A percentile compares a stretch with the other conserved stretches of the same genome.
These are phyloP conservation scores for Silene conica DNA, from an alignment of 148 eudicot species.

Conservation along the genomic window DNA sequence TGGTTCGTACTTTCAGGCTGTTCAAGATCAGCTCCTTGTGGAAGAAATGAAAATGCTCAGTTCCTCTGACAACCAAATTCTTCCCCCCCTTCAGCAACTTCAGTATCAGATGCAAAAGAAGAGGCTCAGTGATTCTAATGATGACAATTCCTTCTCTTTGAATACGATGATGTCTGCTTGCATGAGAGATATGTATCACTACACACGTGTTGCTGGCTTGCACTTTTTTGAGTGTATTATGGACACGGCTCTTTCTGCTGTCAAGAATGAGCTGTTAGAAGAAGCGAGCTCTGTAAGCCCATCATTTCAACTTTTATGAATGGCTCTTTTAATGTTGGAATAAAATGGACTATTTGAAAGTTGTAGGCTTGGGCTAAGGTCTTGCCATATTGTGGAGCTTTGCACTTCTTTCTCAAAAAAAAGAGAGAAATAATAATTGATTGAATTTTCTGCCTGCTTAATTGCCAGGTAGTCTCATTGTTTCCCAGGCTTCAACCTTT, in stretches of 20 bases:
- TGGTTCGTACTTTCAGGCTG: conserved; percentile 38
- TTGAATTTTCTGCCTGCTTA: conserved; percentile 23
- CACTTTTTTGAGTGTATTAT: conserved; percentile 76
- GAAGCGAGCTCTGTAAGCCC: conserved; percentile 72
- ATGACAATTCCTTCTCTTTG: conserved; percentile 35
- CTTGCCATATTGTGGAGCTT: conserved; percentile 18
- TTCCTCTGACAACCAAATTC: conserved; percentile 47
- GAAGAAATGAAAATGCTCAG: conserved; percentile 55
- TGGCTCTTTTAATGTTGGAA: neutral
- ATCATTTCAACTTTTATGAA: neutral
- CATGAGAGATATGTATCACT: conserved; percentile 83
- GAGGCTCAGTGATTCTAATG: conserved; percentile 29
- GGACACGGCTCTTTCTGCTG: conserved; percentile 74
- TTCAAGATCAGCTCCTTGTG: conserved; percentile 68
- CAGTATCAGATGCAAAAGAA: conserved; percentile 34
- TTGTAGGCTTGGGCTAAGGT: conserved; percentile 9
- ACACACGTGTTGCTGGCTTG: conserved; percentile 85
- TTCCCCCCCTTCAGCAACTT: conserved; percentile 61
- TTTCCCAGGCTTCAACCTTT: conserved; percentile 95
- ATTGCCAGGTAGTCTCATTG: conserved; percentile 62
- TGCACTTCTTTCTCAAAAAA: conserved; percentile 1
- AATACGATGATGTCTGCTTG: conserved; percentile 45
- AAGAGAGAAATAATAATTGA: neutral
- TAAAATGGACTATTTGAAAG: conserved; percentile 3
- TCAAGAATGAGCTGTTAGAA: conserved; percentile 67